Evolutionary conservation across 352 stramenopile genomes (phyloP), one percentile per base, ranked within the genome.

Genomic region (Pythium volutum): DNA sequence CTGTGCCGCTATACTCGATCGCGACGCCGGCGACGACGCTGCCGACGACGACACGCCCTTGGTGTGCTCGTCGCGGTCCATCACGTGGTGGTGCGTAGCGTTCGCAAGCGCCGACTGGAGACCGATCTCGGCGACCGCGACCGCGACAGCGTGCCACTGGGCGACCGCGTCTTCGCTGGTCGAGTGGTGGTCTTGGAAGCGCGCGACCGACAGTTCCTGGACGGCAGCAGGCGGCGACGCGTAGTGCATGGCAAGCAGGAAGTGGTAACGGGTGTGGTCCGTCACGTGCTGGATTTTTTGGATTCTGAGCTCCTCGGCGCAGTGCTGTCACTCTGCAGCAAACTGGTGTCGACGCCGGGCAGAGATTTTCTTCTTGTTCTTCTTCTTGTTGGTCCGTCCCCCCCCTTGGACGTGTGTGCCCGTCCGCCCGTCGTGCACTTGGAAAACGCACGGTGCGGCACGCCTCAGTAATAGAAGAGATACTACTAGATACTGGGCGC

Each of bases 41-140:
- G n/a, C 6, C 29, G 29, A 36, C 49, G 58, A 47, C 48, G 59
- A 58, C 31, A 50, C 27, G 36, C 57, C 43, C 18, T 70, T 53
- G 33, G 42, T 34, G 18, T 61, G 36, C 4, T 53, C 27, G 16
- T 57, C 41, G 3, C 48, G 4, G 9, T 64, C 62, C 41, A 59
- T 58, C 3, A n/a, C 25, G 61, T 20, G 12, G 20, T 41, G 27
- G 20, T 42, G 43, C 15, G 10, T 36, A 11, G 31, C 31, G 31
- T 9, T 36, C 10, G 53, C 2, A 3, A 64, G 56, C 23, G 56
- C 56, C 26, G 52, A 58, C 45, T 56, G 53, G 43, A 51, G 39
- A 0, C 52, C 45, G 23, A 70, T 70, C 43, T 70, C 16, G n/a
- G 56, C 63, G 27, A 70, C 57, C 20, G 63, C 63, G 57, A 61